Evolutionary conservation across 306 rosid species (phyloP).

Genomic region (Herpetospermum pedunculosum): DNA sequence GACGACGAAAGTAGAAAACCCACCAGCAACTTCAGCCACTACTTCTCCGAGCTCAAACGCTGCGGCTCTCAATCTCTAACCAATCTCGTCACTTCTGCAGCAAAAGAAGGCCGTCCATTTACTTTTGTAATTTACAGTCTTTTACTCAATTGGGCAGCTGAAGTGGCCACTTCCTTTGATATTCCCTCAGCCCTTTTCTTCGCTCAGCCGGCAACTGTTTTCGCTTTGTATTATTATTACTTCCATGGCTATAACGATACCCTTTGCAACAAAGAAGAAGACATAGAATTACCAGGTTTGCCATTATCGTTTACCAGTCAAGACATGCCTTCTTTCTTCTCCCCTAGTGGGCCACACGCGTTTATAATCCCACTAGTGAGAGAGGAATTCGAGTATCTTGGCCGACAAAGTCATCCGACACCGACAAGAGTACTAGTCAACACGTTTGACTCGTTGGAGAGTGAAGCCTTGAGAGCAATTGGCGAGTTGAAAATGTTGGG

Average conservation of each 20-base stretch:
- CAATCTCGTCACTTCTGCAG: constrained; percentile 6
- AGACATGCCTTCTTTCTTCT: constrained; percentile 27
- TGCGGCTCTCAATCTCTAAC: constrained; percentile 16
- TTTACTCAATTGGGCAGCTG: constrained; percentile 26
- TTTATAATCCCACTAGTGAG: neutral
- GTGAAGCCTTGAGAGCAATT: constrained; percentile 13
- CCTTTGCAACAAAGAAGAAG: too few relatives aligned
- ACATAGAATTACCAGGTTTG: constrained; percentile 20
- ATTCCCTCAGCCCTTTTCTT: constrained; percentile 22
- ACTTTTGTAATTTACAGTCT: constrained; percentile 22
- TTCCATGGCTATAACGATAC: constrained; percentile 12
- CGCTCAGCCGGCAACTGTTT: constrained; percentile 31
- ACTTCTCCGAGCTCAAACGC: constrained; percentile 18
- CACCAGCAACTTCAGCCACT: neutral
- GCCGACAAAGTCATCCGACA: neutral
- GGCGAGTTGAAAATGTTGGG: constrained; percentile 5
- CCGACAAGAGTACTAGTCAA: constrained; percentile 16
- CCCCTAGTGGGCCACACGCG: neutral
- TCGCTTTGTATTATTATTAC: constrained; percentile 28
- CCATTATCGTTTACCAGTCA: constrained; percentile 7
- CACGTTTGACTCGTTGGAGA: constrained; percentile 21
- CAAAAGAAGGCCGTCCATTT: constrained; percentile 14
- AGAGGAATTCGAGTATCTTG: constrained; percentile 8
- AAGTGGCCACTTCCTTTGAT: constrained; percentile 18
- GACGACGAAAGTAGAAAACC: constrained; percentile 24